These are phyloP conservation scores for Termitomyces titanicus DNA, from an alignment of 768 basidiomycete species.

Conservation along the genomic window DNA sequence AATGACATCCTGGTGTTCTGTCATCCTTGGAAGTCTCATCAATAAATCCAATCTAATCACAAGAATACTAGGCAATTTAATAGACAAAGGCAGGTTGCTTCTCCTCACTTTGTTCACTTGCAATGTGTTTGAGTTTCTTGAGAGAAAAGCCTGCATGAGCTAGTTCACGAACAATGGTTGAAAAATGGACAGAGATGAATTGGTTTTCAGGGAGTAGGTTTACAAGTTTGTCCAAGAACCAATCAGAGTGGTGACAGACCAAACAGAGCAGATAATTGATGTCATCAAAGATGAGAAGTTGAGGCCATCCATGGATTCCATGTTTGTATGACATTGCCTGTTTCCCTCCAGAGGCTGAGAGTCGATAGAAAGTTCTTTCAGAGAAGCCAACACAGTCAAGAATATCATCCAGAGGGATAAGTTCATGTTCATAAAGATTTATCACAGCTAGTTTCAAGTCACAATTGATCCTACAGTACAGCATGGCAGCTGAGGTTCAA, in stretches of 20 bases:
- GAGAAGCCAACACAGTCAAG: too few species aligned
- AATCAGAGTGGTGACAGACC: slow-evolving; percentile 10
- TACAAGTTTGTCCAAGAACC: slow-evolving; percentile 30
- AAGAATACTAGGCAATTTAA: slow-evolving; percentile 23
- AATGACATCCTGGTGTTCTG: slow-evolving; percentile 13
- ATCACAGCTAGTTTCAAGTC: slow-evolving; percentile 21
- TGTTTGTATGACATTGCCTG: too few species aligned
- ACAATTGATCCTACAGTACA: slow-evolving; percentile 9
- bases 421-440: too few species aligned
- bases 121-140: slow-evolving; percentile 30
- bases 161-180: slow-evolving; percentile 27
- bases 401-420: too few species aligned
- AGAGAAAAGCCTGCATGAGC: slow-evolving; percentile 1
- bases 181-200: slow-evolving; percentile 30
- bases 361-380: too few species aligned
- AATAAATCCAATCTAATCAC: slow-evolving; percentile 30
- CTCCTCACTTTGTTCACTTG: too few species aligned
- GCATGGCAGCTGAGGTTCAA: neutral
- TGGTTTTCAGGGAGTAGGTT: slow-evolving; percentile 21
- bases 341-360: neutral
- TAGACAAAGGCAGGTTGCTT: slow-evolving; percentile 25
- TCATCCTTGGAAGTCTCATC: slow-evolving; percentile 32
- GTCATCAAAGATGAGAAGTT: too few species aligned
- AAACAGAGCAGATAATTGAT: too few species aligned
- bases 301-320: too few species aligned